These are phyloP conservation scores for Omphalea diandra DNA, from an alignment of 441 rosid species.

Conservation along the genomic window DNA sequence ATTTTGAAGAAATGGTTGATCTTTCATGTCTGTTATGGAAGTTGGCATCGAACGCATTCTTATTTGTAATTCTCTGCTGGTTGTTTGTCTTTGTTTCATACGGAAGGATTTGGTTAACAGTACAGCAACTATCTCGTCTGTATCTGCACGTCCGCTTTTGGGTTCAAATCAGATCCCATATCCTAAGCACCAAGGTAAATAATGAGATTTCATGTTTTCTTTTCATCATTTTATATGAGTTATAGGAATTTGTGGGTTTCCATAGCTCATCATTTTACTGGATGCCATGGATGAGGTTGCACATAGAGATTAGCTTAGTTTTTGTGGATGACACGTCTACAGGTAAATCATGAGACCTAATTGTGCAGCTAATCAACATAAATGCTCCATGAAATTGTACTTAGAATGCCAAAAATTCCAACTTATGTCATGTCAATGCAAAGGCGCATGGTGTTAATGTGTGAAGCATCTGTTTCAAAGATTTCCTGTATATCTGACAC, in stretches of 20 bases:
- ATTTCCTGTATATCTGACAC: not conserved
- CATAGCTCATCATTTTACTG: not conserved
- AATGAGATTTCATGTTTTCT: slow-evolving; percentile 1
- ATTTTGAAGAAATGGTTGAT: not conserved
- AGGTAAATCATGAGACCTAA: no score
- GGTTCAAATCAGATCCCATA: slow-evolving; percentile 55
- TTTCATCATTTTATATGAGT: not conserved
- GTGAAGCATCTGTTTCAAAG: not conserved
- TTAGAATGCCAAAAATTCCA: not conserved
- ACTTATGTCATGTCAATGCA: not conserved
- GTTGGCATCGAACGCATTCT: not conserved
- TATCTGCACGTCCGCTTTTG: slow-evolving; percentile 51
- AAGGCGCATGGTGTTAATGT: not conserved
- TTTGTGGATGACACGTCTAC: no score
- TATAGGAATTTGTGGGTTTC: not conserved
- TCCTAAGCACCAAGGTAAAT: slow-evolving; percentile 77
- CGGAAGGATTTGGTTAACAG: slow-evolving; percentile 63
- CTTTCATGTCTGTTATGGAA: not conserved
- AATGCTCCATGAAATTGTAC: not conserved
- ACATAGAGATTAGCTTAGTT: not conserved
- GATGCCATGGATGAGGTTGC: slow-evolving; percentile 1
- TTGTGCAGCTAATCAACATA: not conserved
- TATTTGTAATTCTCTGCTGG: slow-evolving; percentile 4
- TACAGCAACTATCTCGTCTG: slow-evolving; percentile 44
- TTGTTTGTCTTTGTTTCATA: slow-evolving; percentile 24